Base-by-base conservation (phyloP, 441 rosid genomes). In the Croton laevigatus region DNA sequence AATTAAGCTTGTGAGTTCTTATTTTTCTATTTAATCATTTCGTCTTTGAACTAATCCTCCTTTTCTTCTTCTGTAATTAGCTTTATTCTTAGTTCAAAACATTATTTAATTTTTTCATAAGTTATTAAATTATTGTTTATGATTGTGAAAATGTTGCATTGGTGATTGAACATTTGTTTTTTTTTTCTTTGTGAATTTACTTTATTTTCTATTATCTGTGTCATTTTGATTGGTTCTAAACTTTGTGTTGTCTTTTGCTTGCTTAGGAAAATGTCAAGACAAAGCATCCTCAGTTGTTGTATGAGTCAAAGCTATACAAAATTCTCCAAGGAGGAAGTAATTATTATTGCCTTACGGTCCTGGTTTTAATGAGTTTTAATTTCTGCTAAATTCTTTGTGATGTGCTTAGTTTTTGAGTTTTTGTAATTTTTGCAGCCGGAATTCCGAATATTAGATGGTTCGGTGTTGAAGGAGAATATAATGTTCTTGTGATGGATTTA, bases 251-350 rank as follows among this genome's bases (percentile, higher is more conserved):
- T 27, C 71, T 6, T 65, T 73, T 66, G 69, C 20, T 46, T 66
- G n/a, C 36, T 46, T 83, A 95, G 99, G 99, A 95, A 84, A 89
- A 81, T 84, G 89, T 86, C 72, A 93, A 95, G 82, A 93, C 99
- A 8, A 95, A 89, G 77, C 99, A 93, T 84, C 99, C 98, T n/a
- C 99, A 95, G 80, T 83, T 95, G 82, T 87, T 88, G 34, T 93
- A 91, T 68, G 99, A 95, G 79, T 93, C 98, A 0, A 95, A 89
- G 84, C 73, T 95, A 48, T 95, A 93, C 84, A 90, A 88, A 74
- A 89, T 93, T 65, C 88, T 95, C 36, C 98, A 95, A 53, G 99
- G 98, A 85, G 99, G 99, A 89, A 93, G 99, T 95, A 89, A 82
- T 60, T 71, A 37, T n/a, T 34, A 34, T 22, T 17, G 14, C 34